Conservation (phyloP, 352 stramenopile genomes). For the Achlya hypogyna region DNA sequence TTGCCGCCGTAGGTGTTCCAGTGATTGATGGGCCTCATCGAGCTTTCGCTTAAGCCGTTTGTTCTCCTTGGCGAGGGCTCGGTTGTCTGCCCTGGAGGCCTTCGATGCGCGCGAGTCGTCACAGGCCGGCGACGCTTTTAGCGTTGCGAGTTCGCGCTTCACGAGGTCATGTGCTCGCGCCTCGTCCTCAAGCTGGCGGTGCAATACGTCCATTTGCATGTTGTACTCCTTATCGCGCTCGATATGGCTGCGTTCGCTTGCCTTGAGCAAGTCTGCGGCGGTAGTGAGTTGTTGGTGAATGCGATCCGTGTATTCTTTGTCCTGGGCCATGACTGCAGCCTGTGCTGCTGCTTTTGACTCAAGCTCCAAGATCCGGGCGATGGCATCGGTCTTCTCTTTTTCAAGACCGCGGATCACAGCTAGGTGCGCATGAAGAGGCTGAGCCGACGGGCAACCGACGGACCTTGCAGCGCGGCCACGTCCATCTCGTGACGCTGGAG, state of each 20-base stretch:
- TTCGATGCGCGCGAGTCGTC: not conserved
- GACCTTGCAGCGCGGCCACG: conserved; percentile 36
- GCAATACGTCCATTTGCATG: not conserved
- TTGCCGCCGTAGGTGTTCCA: not conserved
- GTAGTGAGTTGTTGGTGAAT: conserved; percentile 54
- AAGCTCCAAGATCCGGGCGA: not conserved
- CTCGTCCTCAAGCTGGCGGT: conserved; percentile 24
- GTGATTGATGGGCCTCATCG: conserved; percentile 19
- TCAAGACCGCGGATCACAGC: conserved; percentile 11
- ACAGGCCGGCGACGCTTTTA: not conserved
- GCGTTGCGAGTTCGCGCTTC: conserved; percentile 12
- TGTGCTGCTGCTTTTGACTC: not conserved
- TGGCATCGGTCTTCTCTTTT: conserved; percentile 12
- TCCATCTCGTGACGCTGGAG: conserved; percentile 61
- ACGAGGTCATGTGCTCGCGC: not conserved
- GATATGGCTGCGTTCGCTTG: conserved; percentile 23
- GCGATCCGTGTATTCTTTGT: conserved; percentile 45
- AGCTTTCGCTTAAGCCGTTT: conserved; percentile 17
- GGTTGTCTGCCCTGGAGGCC: not conserved
- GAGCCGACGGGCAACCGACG: not conserved
- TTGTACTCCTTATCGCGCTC: conserved; percentile 18
- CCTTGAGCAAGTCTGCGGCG: conserved; percentile 44
- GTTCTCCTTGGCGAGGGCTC: conserved; percentile 31
- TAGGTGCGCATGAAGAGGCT: not conserved
- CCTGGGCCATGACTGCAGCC: conserved; percentile 23